Base-by-base conservation (phyloP, 2,329 filamentous ascomycete genomes). In the Laburnicola sp. region DNA sequence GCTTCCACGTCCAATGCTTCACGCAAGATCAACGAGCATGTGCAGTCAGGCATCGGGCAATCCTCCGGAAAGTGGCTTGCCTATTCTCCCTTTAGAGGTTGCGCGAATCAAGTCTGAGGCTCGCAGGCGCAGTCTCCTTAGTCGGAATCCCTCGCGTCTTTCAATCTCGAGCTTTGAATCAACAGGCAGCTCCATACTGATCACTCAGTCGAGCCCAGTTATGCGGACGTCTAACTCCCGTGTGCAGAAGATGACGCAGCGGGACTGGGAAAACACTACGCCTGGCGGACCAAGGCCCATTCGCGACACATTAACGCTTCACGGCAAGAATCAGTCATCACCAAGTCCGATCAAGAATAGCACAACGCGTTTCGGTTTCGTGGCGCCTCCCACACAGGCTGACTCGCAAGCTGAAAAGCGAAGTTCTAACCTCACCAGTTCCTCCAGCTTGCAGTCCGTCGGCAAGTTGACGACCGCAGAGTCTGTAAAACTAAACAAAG, bases 161-260 rank as follows among this genome's bases (percentile, higher is more conserved):
- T 77, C 75, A 0, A 64, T 69, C 4, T 75, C 71, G 0, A 76
- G 74, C 50, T 64, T 65, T 30, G 71, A 73, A 25, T 77, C 76
- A 2, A 66, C 68, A 2, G 62, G 70, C 10, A 77, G 74, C 51
- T 75, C 73, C 0, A 74, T 77, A 7, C 63, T 77, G 6, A 64
- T 71, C 2, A 71, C 56, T 28, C 64, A 63, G n/a, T 51, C 62
- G 3, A 76, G 73, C 48, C 73, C 74, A 2, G 60, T 72, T 7
- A 45, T 72, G 7, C 61, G 59, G 27, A 45, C 58, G 3, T 54
- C 55, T 6, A 64, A 65, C 30, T 47, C 58, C 7, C 63, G 64
- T 26, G 54, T 74, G 6, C 73, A 74, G 37, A 67, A 68, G 21
- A 71, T 71, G 30, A 62, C 66, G 2, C 72, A 71, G 45, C 68